A percentile compares a stretch with the other conserved stretches of the same genome.
These are phyloP conservation scores for Shiraia bambusicola DNA, from an alignment of 2,329 filamentous ascomycete species.

Conservation along the genomic window DNA sequence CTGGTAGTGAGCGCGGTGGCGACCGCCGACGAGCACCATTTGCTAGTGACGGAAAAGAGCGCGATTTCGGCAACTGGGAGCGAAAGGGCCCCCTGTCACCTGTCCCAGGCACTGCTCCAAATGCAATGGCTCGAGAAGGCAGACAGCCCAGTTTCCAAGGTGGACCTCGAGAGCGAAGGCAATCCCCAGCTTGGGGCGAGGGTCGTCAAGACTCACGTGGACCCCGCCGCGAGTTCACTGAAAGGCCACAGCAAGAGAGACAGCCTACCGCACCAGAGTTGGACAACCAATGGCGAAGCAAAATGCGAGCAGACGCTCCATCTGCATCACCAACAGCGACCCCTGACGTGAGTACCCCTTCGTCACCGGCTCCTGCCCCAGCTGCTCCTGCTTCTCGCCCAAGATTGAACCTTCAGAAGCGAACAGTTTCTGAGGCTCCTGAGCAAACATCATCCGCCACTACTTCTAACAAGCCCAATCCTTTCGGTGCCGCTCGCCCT, in stretches of 20 bases:
- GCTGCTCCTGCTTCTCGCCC: slow-evolving; percentile 68
- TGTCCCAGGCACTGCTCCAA: slow-evolving; percentile 47
- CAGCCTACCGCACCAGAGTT: slow-evolving; percentile 84
- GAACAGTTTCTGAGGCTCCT: slow-evolving; percentile 77
- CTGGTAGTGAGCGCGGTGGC: slow-evolving; percentile 65
- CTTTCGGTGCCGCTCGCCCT: slow-evolving; percentile 89
- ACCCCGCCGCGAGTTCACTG: slow-evolving; percentile 68
- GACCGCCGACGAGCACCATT: slow-evolving; percentile 64
- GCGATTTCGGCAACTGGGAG: slow-evolving; percentile 90
- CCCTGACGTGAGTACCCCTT: slow-evolving; percentile 73
- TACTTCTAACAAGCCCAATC: slow-evolving; percentile 74
- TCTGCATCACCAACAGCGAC: slow-evolving; percentile 65
- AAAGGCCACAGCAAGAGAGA: slow-evolving; percentile 63
- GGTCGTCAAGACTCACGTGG: slow-evolving; percentile 71
- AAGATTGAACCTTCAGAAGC: slow-evolving; percentile 83
- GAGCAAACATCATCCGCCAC: slow-evolving; percentile 47
- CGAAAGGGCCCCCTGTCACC: slow-evolving; percentile 89
- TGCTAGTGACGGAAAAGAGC: slow-evolving; percentile 71
- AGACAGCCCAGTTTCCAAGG: slow-evolving; percentile 56
- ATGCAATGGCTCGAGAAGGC: slow-evolving; percentile 50
- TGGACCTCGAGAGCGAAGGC: slow-evolving; percentile 42
- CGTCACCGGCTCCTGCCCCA: slow-evolving; percentile 67
- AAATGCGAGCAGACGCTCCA: slow-evolving; percentile 80
- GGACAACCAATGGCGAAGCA: slow-evolving; percentile 89
- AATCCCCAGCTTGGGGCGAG: slow-evolving; percentile 75